Conservation (phyloP, 108 stramenopile species). For the Cyclotella choctawhatcheeana region DNA sequence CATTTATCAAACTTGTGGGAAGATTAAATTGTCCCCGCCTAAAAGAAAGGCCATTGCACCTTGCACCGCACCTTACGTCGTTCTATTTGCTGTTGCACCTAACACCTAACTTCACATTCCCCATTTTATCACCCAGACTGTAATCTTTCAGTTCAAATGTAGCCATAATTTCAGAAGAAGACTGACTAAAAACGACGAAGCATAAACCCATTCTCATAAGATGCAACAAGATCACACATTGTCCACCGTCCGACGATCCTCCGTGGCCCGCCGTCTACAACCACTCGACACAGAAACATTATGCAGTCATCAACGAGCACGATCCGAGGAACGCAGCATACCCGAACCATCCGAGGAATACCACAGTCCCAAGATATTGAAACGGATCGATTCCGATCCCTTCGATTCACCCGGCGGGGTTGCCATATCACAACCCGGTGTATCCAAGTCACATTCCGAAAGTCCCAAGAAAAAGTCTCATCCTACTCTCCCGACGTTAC, state of each 20-base stretch:
- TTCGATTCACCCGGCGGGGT: conserved; percentile 1
- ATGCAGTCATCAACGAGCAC: not conserved
- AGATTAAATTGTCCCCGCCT: too few relatives aligned
- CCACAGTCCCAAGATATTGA: not conserved
- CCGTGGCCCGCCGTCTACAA: conserved; percentile 16
- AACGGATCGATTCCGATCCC: conserved; percentile 30
- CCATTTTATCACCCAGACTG: too few relatives aligned
- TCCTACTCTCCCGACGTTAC: conserved; percentile 23
- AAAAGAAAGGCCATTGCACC: too few relatives aligned
- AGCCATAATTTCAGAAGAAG: too few relatives aligned
- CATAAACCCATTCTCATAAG: too few relatives aligned
- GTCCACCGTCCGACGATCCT: conserved; percentile 13
- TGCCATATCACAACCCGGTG: not conserved
- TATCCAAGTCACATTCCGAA: not conserved
- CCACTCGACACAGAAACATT: not conserved
- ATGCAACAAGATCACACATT: not conserved
- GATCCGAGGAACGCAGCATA: conserved; percentile 23
- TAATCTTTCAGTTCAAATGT: too few relatives aligned
- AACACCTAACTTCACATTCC: too few relatives aligned
- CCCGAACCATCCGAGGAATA: conserved; percentile 13
- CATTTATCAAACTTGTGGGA: too few relatives aligned
- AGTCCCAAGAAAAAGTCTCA: not conserved
- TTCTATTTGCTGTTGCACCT: too few relatives aligned
- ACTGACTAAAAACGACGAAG: too few relatives aligned
- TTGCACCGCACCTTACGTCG: too few relatives aligned